phyloP scores from a whole-genome alignment of 768 basidiomycete genomes.

The Leucocoprinus birnbaumii region DNA sequence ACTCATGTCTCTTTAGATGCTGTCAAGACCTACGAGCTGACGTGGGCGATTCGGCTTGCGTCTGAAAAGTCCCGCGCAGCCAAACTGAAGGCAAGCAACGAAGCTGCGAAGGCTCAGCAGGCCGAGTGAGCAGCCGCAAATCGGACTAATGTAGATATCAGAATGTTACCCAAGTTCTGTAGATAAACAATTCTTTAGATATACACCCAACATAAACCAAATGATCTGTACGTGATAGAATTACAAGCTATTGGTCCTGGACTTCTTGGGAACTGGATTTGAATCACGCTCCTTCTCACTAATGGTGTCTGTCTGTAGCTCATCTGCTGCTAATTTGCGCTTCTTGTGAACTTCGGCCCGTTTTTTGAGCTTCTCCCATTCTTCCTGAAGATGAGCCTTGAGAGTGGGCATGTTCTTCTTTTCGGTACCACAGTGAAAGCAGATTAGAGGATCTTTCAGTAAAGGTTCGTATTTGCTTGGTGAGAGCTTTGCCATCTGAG shows the following conservation, averaged over 20 bases:
- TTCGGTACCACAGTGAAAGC: conserved; percentile 64
- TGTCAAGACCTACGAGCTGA: conserved; percentile 84
- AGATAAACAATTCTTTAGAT: background rate
- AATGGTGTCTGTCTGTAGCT: conserved; percentile 45
- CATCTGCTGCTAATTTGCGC: conserved; percentile 65
- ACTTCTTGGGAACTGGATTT: conserved; percentile 21
- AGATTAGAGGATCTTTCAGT: conserved; percentile 64
- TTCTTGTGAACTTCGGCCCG: conserved; percentile 73
- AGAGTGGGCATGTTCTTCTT: conserved; percentile 73
- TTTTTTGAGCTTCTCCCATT: conserved; percentile 64
- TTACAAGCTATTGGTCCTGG: conserved; percentile 25
- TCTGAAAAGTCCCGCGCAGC: conserved; percentile 61
- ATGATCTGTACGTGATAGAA: conserved; percentile 12
- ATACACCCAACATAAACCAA: background rate
- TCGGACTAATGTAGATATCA: background rate
- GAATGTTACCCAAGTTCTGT: background rate
- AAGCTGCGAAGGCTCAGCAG: conserved; percentile 21
- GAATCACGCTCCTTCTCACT: conserved; percentile 46
- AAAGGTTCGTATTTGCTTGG: conserved; percentile 56
- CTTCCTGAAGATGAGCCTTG: conserved; percentile 72
- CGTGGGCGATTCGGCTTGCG: conserved; percentile 88
- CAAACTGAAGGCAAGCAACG: conserved; percentile 33
- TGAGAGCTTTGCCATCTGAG: conserved; percentile 53
- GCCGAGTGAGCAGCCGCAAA: background rate
- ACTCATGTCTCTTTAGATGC: conserved; percentile 54